Evolutionary conservation across 2,329 filamentous ascomycete species (phyloP), one percentile per base, ranked within the genome.

Genomic region (Penicillium rolfsii): DNA sequence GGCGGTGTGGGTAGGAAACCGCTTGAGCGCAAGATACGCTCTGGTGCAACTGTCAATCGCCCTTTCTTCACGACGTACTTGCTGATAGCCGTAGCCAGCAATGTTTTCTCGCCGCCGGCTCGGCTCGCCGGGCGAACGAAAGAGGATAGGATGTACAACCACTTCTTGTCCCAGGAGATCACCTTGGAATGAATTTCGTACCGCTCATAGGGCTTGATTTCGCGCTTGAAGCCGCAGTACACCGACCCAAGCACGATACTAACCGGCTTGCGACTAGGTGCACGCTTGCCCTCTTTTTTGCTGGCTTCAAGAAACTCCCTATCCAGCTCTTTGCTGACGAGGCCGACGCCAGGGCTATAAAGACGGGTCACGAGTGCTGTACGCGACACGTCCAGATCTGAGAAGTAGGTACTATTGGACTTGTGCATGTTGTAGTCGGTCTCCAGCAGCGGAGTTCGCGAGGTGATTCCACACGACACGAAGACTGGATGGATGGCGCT

Each of bases 381-480:
- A 59, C 95, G 90, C 41, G 89, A 87, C 61, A 94, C 85, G 77
- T 96, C 93, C 66, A 96, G 87, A 76, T 96, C 92, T 66, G 87
- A 82, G 74, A 96, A 96, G 81, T 96, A 96, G 33, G 93, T 96
- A 68, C 85, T 87, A 80, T 93, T 91, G 63, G 88, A 88, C 75
- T 93, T 93, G 83, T 94, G 90, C 46, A 92, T 73, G 79, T 95
- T 94, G 80, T 93, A 92, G 79, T 97, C 93, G 70, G 89, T 91
- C 78, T 96, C 92, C 67, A 90, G 83, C 57, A 90, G 78, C 0
- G 90, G 85, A 14, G 89, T 85, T 71, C 87, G 86, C 6, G 89
- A 86, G 41, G 82, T 80, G 16, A 88, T 87, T 60, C 91, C 87
- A 55, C 90, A 79, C 52, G 90, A 88, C 52, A 87, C 85, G 80